Evolutionary conservation across 1,139 yeast species (phyloP).

Genomic region (Suhomyces bolitotheri): DNA sequence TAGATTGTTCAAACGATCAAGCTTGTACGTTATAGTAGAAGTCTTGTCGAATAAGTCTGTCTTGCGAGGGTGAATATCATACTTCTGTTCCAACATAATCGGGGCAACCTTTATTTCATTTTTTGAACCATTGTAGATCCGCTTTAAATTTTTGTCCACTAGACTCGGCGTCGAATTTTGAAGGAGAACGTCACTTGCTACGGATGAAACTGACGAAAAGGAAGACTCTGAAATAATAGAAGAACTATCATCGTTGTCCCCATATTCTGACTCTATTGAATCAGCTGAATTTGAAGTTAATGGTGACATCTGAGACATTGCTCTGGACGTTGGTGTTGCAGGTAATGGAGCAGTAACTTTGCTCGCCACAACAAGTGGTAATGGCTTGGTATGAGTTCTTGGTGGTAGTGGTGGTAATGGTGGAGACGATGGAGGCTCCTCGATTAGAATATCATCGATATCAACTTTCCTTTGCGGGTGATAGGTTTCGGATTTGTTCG

Average conservation of each 20-base stretch:
- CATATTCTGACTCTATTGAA: slow-evolving; percentile 22
- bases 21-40: slow-evolving; percentile 26
- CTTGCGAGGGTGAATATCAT: slow-evolving; percentile 11
- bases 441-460: slow-evolving; percentile 22
- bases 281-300: slow-evolving; percentile 5
- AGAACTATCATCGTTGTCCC: slow-evolving; percentile 21
- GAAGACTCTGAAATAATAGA: slow-evolving; percentile 21
- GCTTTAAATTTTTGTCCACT: slow-evolving; percentile 25
- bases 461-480: slow-evolving; percentile 28
- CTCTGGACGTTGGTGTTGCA: slow-evolving; percentile 4
- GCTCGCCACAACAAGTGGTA: slow-evolving; percentile 12
- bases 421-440: slow-evolving; percentile 19
- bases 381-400: slow-evolving; percentile 23
- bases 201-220: slow-evolving; percentile 21
- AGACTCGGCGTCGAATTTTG: slow-evolving; percentile 22
- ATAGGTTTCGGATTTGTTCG: slow-evolving; percentile 32
- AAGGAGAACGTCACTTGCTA: slow-evolving; percentile 24
- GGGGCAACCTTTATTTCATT: slow-evolving; percentile 39
- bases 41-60: slow-evolving; percentile 14
- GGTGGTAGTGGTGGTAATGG: slow-evolving; percentile 32
- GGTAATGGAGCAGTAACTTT: slow-evolving; percentile 14
- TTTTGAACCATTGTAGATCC: slow-evolving; percentile 37
- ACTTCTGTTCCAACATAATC: slow-evolving; percentile 15
- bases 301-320: neutral
- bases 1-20: slow-evolving; percentile 27